Base-by-base conservation (phyloP, 2,329 filamentous ascomycete species). In the Fusarium albidum region DNA sequence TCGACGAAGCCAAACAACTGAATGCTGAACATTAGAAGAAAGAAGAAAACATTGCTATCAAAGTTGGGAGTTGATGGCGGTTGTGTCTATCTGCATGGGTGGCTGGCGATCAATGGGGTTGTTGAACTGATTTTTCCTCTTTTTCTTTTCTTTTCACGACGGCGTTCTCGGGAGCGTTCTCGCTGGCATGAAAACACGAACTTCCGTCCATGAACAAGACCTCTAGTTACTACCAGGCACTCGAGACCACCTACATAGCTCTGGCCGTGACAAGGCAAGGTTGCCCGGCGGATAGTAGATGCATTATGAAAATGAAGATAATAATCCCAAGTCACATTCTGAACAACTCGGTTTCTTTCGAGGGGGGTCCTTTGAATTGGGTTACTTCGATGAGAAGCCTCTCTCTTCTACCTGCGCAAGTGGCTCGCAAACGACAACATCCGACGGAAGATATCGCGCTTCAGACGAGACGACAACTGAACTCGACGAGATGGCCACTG, bases 11-110 rank as follows among this genome's bases (percentile, higher is more conserved):
- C 43, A 33, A 53, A 55, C 41, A 52, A 46, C 29, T 17, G 27
- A 55, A 34, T 25, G 46, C 31, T 26, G 43, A 42, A 38, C 31
- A 49, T 51, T n/a, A n/a, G n/a, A n/a, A n/a, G n/a, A n/a, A n/a
- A n/a, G n/a, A n/a, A n/a, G n/a, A 56, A 49, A 37, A 26, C 14
- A 31, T 45, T 43, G 43, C 46, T 49, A 45, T 45, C 21, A 38
- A 61, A 45, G 48, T 43, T 27, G 21, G 58, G 58, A 59, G 58
- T 61, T 52, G 28, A 45, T 58, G 54, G 45, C 21, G 58, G 45
- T 37, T 57, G 56, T 59, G 34, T 59, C 41, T 61, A n/a, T n/a
- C n/a, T n/a, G n/a, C n/a, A n/a, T n/a, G 57, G 53, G 59, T 61
- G 45, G 57, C 49, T 15, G 42, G 58, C 58, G 58, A 61, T 52